These are phyloP conservation scores for Apiotrichum laibachii DNA, from an alignment of 1,284 basidiomycete species.

Conservation along the genomic window DNA sequence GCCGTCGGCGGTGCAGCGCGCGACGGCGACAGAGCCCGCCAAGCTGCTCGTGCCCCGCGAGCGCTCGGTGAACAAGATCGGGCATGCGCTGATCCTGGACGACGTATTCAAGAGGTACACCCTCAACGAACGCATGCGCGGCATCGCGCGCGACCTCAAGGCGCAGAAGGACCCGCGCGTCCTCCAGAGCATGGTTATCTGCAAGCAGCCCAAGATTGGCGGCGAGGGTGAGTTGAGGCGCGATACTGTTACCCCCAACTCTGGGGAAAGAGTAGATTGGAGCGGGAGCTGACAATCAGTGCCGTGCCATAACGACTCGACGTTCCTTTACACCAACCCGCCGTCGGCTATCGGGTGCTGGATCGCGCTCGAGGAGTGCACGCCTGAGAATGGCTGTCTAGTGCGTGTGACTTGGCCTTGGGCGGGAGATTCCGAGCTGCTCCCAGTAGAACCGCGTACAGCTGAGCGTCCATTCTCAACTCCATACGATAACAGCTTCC, in stretches of 20 bases:
- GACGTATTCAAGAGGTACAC: slow-evolving; percentile 74
- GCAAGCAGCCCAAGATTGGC: slow-evolving; percentile 82
- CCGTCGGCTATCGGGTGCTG: slow-evolving; percentile 90
- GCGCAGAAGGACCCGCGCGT: slow-evolving; percentile 67
- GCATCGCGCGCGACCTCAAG: slow-evolving; percentile 60
- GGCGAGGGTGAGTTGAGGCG: slow-evolving; percentile 68
- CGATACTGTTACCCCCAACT: not conserved
- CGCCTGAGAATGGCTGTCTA: slow-evolving; percentile 76
- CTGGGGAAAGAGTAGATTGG: not conserved
- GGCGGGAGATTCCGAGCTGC: too few species aligned
- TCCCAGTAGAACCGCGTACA: too few species aligned
- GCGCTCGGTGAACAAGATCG: slow-evolving; percentile 57
- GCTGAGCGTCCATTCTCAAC: too few species aligned
- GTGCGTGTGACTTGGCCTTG: slow-evolving; percentile 36
- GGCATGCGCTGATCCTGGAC: slow-evolving; percentile 71
- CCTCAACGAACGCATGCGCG: slow-evolving; percentile 56
- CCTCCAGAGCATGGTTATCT: slow-evolving; percentile 92
- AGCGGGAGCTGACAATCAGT: slow-evolving; percentile 52
- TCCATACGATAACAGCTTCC: too few species aligned
- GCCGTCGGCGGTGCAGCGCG: slow-evolving; percentile 36
- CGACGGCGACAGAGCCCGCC: slow-evolving; percentile 30
- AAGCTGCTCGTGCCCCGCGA: slow-evolving; percentile 73
- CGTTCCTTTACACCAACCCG: slow-evolving; percentile 76
- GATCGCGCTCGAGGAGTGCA: slow-evolving; percentile 89
- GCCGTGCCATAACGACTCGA: slow-evolving; percentile 57